Evolutionary conservation across 2,329 filamentous ascomycete genomes (phyloP).

Genomic region (Phaeosphaeriaceae sp.): DNA sequence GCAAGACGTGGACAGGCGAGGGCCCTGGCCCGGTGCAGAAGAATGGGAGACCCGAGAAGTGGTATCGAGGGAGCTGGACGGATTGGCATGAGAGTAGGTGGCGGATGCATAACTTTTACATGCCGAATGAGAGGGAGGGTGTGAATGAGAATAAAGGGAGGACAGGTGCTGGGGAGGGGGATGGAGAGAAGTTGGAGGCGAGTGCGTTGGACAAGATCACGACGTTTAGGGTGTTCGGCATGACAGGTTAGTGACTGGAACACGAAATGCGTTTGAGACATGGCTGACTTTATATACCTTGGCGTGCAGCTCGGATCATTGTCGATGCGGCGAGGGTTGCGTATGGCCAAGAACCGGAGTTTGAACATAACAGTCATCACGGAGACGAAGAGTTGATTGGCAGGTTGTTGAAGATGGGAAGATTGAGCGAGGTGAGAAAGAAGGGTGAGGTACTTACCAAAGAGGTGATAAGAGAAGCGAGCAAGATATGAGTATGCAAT

Average conservation of each 20-base stretch:
- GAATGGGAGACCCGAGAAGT: constrained; percentile 61
- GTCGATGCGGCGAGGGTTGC: constrained; percentile 88
- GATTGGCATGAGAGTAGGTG: constrained; percentile 80
- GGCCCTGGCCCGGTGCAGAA: constrained; percentile 50
- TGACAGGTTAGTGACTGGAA: constrained; percentile 68
- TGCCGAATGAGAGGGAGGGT: constrained; percentile 63
- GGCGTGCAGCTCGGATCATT: constrained; percentile 79
- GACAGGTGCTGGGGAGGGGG: not conserved
- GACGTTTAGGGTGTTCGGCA: constrained; percentile 88
- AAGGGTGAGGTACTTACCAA: constrained; percentile 61
- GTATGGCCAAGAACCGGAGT: constrained; percentile 82
- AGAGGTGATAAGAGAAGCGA: constrained; percentile 59
- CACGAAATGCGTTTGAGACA: not conserved
- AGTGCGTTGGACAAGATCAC: constrained; percentile 50
- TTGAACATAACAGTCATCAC: constrained; percentile 73
- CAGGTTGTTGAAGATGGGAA: constrained; percentile 62
- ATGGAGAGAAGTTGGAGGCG: constrained; percentile 45
- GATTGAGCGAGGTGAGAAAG: constrained; percentile 60
- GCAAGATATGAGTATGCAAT: constrained; percentile 49
- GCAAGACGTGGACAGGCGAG: constrained; percentile 56
- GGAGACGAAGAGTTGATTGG: constrained; percentile 72
- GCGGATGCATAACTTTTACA: constrained; percentile 91
- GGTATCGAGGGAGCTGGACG: constrained; percentile 87
- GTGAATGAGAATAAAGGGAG: not conserved
- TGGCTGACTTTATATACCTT: not conserved